Conservation (phyloP, 306 rosid species). For the Prunus salicina region DNA sequence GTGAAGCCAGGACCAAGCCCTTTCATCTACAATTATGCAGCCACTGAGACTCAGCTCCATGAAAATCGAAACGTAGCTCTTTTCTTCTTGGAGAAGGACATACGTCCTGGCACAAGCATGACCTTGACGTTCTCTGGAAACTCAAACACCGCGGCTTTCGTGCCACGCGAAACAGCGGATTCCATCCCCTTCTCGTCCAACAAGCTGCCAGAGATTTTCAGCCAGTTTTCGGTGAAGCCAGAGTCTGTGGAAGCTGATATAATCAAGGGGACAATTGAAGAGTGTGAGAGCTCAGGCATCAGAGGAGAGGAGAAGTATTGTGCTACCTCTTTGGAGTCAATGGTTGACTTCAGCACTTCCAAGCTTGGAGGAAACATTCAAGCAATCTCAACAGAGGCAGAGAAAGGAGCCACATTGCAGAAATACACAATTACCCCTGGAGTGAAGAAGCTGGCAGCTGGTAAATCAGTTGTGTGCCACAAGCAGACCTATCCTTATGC, state of each 20-base stretch:
- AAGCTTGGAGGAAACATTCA: constrained; percentile 53
- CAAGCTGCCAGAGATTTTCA: constrained; percentile 36
- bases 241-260: constrained; percentile 41
- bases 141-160: constrained; percentile 33
- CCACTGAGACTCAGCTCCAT: constrained; percentile 53
- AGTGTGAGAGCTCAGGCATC: constrained; percentile 44
- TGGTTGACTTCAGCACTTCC: constrained; percentile 72
- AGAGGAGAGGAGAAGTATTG: constrained; percentile 72
- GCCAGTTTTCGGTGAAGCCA: constrained; percentile 35
- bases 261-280: constrained; percentile 45
- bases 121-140: constrained; percentile 42
- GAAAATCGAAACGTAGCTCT: constrained; percentile 52
- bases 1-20: constrained; percentile 25
- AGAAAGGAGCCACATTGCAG: constrained; percentile 36
- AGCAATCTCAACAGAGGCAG: constrained; percentile 60
- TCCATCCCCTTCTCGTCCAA: constrained; percentile 65
- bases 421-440: constrained; percentile 37
- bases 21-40: not conserved
- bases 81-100: constrained; percentile 68
- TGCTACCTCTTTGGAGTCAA: constrained; percentile 82
- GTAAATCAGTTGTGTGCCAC: constrained; percentile 65
- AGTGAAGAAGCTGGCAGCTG: constrained; percentile 35
- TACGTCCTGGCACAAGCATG: constrained; percentile 39
- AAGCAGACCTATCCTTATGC: constrained; percentile 68
- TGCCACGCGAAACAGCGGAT: constrained; percentile 44